Evolutionary conservation across 768 basidiomycete species (phyloP).

Genomic region (Dioszegia hungarica): DNA sequence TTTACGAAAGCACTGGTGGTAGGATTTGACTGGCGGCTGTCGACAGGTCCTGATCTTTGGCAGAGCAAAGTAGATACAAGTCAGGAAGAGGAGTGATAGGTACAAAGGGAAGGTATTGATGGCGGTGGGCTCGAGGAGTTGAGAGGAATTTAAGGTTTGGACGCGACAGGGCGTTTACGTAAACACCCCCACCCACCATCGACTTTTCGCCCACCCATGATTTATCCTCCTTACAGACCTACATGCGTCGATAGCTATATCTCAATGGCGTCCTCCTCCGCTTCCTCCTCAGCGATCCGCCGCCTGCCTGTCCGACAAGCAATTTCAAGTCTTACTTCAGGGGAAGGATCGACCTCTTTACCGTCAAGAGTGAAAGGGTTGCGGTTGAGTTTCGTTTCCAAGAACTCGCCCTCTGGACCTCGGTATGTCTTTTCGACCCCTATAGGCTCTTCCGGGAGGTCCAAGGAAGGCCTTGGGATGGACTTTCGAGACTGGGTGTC

Average conservation of each 20-base stretch:
- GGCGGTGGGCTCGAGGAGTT: not conserved
- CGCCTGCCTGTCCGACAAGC: constrained; percentile 19
- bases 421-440: constrained; percentile 12
- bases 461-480: too few species aligned
- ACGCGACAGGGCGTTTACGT: not conserved
- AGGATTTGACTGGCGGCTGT: too few species aligned
- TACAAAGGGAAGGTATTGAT: too few species aligned
- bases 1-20: too few species aligned
- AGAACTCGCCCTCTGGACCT: constrained; percentile 27
- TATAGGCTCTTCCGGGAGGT: too few species aligned
- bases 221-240: not conserved
- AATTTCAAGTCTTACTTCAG: constrained; percentile 7
- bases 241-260: not conserved
- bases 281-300: not conserved
- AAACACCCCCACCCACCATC: not conserved
- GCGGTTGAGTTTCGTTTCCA: constrained; percentile 20
- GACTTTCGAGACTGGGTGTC: too few species aligned
- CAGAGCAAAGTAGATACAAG: too few species aligned
- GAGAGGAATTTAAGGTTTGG: not conserved
- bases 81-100: too few species aligned
- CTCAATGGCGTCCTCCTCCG: not conserved
- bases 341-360: constrained; percentile 7
- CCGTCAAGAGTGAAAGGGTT: constrained; percentile 17
- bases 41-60: too few species aligned
- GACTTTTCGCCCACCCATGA: not conserved